Evolutionary conservation across 208 protist species (phyloP).

Genomic region (Borovskyia barvae): DNA sequence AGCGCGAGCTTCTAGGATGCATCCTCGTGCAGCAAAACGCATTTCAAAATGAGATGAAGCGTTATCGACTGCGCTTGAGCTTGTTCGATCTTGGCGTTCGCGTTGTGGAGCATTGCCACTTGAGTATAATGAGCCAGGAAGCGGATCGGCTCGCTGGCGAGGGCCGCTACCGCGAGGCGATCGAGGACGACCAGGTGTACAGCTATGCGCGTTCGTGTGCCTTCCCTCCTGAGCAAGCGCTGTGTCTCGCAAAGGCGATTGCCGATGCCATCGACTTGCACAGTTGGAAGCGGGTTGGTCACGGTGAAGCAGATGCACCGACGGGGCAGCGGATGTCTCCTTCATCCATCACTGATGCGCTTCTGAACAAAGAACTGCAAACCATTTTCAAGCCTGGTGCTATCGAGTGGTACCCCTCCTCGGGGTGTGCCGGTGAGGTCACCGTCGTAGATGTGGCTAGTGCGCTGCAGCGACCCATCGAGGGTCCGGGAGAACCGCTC

Average conservation of each 20-base stretch:
- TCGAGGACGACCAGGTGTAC: constrained; percentile 71
- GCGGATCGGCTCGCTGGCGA: constrained; percentile 46
- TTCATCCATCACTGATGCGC: constrained; percentile 12
- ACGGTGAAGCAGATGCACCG: neutral
- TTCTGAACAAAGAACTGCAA: constrained; percentile 27
- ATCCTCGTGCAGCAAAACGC: constrained; percentile 81
- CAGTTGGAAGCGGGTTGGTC: constrained; percentile 37
- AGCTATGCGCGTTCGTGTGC: constrained; percentile 80
- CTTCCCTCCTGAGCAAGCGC: constrained; percentile 46
- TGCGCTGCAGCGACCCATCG: constrained; percentile 31
- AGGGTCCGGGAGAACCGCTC: constrained; percentile 52
- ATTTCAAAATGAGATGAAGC: constrained; percentile 84
- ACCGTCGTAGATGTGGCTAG: constrained; percentile 13
- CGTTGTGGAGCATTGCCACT: constrained; percentile 85
- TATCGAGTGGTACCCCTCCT: constrained; percentile 9
- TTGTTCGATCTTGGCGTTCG: constrained; percentile 83
- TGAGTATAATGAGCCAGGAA: constrained; percentile 67
- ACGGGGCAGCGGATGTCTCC: neutral
- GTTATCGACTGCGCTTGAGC: constrained; percentile 77
- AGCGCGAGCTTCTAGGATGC: constrained; percentile 73
- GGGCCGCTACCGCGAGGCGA: constrained; percentile 35
- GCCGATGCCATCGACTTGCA: constrained; percentile 70
- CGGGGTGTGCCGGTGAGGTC: neutral
- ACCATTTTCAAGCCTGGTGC: constrained; percentile 41
- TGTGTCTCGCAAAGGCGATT: constrained; percentile 61